phyloP scores from a whole-genome alignment of 306 rosid genomes.

The Corylus avellana region DNA sequence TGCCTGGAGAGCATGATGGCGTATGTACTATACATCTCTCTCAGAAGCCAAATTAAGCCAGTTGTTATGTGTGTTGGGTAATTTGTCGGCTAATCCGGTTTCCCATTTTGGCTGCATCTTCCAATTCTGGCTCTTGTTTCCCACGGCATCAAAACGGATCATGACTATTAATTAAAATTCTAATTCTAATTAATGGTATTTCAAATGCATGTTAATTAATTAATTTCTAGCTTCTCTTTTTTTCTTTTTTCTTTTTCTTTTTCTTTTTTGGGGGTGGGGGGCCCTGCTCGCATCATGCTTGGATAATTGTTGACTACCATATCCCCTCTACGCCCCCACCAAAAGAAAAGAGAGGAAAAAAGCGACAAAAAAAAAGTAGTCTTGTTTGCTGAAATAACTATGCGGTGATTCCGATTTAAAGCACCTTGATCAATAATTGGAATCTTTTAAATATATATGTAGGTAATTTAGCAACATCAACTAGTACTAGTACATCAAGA shows the following conservation, averaged over 20 bases:
- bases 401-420: not conserved
- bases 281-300: not conserved
- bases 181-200: no score
- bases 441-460: slow-evolving; percentile 5
- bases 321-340: not conserved
- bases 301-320: not conserved
- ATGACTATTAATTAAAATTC: no score
- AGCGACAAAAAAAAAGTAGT: not conserved
- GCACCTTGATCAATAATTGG: not conserved
- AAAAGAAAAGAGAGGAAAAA: not conserved
- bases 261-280: not conserved
- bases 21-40: not conserved
- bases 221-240: no score
- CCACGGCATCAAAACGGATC: not conserved
- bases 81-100: slow-evolving; percentile 50
- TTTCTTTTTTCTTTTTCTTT: not conserved
- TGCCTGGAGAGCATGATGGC: slow-evolving; percentile 40
- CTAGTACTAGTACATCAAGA: not conserved
- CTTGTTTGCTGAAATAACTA: not conserved
- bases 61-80: slow-evolving; percentile 19
- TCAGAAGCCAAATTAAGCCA: slow-evolving; percentile 25
- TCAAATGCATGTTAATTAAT: no score
- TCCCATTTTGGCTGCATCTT: slow-evolving; percentile 23
- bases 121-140: not conserved
- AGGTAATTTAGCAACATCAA: not conserved